Evolutionary conservation across 2,329 filamentous ascomycete genomes (phyloP).

Genomic region (Fusarium guadeloupense): DNA sequence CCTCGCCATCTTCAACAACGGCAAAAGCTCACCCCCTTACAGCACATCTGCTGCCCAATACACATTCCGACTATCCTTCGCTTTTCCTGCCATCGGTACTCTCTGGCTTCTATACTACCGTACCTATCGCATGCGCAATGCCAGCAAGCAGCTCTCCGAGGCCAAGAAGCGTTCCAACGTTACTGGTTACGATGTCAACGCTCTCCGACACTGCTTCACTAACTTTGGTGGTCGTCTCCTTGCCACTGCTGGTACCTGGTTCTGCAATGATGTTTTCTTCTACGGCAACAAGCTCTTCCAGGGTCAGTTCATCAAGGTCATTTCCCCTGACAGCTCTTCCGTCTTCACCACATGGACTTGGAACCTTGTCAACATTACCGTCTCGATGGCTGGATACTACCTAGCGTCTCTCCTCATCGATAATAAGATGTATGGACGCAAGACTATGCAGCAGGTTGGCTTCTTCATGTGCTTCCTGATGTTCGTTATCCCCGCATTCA

Average conservation of each 20-base stretch:
- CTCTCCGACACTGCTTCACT: constrained; percentile 78
- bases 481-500: constrained; percentile 90
- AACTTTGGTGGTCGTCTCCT: constrained; percentile 88
- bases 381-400: constrained; percentile 90
- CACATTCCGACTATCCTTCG: constrained; percentile 92
- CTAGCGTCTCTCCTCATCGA: constrained; percentile 88
- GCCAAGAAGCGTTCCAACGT: constrained; percentile 89
- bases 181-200: constrained; percentile 91
- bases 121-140: constrained; percentile 91
- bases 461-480: constrained; percentile 94
- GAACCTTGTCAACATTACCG: constrained; percentile 90
- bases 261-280: constrained; percentile 98
- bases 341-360: constrained; percentile 91
- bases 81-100: constrained; percentile 88
- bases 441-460: constrained; percentile 94
- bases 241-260: constrained; percentile 90
- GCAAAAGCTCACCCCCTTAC: constrained; percentile 78
- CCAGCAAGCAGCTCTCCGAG: constrained; percentile 80
- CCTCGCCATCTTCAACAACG: constrained; percentile 88
- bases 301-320: constrained; percentile 84
- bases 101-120: constrained; percentile 97
- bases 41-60: constrained; percentile 80
- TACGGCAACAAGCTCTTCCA: constrained; percentile 99
- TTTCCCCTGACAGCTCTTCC: constrained; percentile 73
- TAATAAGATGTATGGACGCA: constrained; percentile 95